Base-by-base conservation (phyloP, 768 basidiomycete genomes). In the Nidularia sp. region DNA sequence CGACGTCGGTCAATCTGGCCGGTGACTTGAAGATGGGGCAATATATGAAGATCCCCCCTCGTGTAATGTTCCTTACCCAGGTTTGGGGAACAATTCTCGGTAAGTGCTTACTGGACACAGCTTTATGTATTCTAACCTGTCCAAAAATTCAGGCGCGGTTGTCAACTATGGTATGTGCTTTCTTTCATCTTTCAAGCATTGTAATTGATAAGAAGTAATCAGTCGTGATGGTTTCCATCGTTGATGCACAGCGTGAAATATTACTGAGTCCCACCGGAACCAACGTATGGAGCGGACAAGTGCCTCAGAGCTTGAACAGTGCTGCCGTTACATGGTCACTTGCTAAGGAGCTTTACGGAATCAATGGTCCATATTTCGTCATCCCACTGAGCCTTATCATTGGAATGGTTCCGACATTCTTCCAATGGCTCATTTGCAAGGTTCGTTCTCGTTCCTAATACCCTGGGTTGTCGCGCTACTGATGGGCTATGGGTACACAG, bases 1-100 rank as follows among this genome's bases (percentile, higher is more conserved):
- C 72, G 12, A 83, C 75, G 33, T 83, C 80, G 0, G 76, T 84
- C 47, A 59, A 58, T 33, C 70, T 84, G 8, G 79, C 82, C 1
- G 69, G 70, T 34, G 83, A 86, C 61, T 68, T 90, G 55, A 92
- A 91, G 68, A 77, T 89, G 57, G 87, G 84, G 22, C 85, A 88
- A 64, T 83, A 84, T 62, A 66, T 79, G 1, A 86, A 86, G 64
- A 77, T 88, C 42, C 84, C 86, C 29, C 84, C 86, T 22, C 81
- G 85, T 10, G 73, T 77, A 36, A 81, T 85, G 67, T 84, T 87
- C 64, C 61, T 80, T 7, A 81, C 82, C 5, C 86, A 87, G 59
- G 69, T 85, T n/a, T 78, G 78, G 73, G 84, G 84, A 3, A 84
- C 84, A 0, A 73, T 86, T 44, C 70, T 86, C 50, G 84, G 74